phyloP scores from a whole-genome alignment of 2,329 filamentous ascomycete species.

The Cladophialophora psammophila region DNA sequence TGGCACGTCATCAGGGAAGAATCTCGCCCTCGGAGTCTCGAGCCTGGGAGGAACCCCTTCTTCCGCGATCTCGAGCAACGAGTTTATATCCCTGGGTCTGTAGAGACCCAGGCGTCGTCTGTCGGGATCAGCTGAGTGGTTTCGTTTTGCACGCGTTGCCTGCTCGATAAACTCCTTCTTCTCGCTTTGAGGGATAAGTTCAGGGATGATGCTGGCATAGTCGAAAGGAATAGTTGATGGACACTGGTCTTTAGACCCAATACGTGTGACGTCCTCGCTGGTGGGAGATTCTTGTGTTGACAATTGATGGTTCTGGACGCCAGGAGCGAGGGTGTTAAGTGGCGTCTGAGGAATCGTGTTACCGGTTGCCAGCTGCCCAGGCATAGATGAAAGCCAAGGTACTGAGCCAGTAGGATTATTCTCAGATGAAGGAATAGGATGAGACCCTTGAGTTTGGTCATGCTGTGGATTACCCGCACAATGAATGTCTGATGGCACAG shows the following conservation, averaged over 20 bases:
- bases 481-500: neutral
- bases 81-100: too few species aligned
- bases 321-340: neutral
- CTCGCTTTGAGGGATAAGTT: constrained; percentile 23
- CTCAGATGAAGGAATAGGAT: neutral
- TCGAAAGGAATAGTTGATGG: constrained; percentile 17
- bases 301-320: neutral
- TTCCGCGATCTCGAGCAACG: too few species aligned
- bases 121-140: neutral
- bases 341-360: neutral
- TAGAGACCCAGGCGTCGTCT: constrained; percentile 1
- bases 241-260: neutral
- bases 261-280: neutral
- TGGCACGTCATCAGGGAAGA: too few species aligned
- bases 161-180: constrained; percentile 23
- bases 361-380: neutral
- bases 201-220: constrained; percentile 29
- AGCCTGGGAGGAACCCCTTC: too few species aligned
- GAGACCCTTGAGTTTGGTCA: neutral
- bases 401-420: neutral
- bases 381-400: neutral
- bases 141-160: neutral
- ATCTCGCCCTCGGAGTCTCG: too few species aligned
- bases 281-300: neutral
- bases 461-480: neutral